phyloP scores from a whole-genome alignment of 768 basidiomycete genomes.

The Scleroderma bovista region DNA sequence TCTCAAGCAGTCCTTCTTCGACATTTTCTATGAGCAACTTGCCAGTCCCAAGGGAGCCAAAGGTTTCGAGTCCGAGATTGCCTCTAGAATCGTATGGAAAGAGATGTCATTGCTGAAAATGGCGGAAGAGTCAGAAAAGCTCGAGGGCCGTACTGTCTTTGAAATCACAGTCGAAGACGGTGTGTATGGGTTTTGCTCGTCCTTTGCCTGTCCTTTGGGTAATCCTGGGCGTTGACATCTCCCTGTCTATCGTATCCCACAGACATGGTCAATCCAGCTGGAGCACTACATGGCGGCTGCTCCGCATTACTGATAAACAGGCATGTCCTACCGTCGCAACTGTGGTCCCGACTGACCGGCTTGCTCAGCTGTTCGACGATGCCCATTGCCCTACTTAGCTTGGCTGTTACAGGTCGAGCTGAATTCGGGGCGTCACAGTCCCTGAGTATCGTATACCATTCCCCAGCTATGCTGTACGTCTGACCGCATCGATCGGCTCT shows the following conservation, averaged over 20 bases:
- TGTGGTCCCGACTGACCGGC: background rate
- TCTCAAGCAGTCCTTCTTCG: conserved; percentile 23
- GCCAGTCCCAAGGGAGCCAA: conserved; percentile 8
- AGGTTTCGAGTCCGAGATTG: conserved; percentile 19
- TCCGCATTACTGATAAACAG: conserved; percentile 49
- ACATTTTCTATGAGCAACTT: conserved; percentile 9
- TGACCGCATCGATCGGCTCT: background rate
- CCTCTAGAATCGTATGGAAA: conserved; percentile 26
- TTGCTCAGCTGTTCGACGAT: conserved; percentile 22
- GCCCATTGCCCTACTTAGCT: conserved; percentile 32
- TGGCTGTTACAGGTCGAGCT: conserved; percentile 24
- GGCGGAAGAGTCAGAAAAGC: conserved; percentile 38
- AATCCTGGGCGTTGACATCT: background rate
- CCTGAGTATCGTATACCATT: conserved; percentile 49
- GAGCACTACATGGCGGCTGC: conserved; percentile 52
- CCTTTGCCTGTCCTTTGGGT: too few relatives aligned
- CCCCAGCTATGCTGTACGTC: conserved; percentile 44
- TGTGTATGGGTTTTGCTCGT: conserved; percentile 18
- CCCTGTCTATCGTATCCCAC: background rate
- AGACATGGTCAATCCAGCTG: conserved; percentile 52
- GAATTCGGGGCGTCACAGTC: conserved; percentile 44
- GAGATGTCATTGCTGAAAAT: conserved; percentile 41
- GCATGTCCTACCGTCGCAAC: conserved; percentile 26
- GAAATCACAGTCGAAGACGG: conserved; percentile 42
- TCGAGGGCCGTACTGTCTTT: conserved; percentile 41